phyloP scores from a whole-genome alignment of 2,329 filamentous ascomycete genomes.

The Biscogniauxia marginata region DNA sequence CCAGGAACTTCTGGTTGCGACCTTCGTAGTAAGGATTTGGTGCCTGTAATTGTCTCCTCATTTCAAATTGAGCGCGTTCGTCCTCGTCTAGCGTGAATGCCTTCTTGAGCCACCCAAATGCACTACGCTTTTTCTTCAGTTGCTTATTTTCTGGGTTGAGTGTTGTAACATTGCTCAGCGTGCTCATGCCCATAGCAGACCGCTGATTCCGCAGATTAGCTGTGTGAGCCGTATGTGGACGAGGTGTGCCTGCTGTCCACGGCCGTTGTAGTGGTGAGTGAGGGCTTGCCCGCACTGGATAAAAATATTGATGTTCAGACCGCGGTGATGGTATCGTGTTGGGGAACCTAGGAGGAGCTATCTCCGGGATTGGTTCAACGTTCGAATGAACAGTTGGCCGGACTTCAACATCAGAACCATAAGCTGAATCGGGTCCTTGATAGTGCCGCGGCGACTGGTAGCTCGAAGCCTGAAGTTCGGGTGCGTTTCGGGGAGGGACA shows the following conservation, averaged over 20 bases:
- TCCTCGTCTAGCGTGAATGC: conserved; percentile 65
- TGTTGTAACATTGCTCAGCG: conserved; percentile 53
- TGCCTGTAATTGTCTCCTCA: conserved; percentile 46
- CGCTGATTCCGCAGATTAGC: conserved; percentile 48
- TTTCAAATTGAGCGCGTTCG: conserved; percentile 59
- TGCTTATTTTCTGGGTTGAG: conserved; percentile 42
- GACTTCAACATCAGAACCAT: conserved; percentile 47
- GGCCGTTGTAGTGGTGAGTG: conserved; percentile 61
- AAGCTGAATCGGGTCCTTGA: conserved; percentile 46
- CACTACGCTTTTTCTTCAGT: conserved; percentile 65
- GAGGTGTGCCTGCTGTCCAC: conserved; percentile 48
- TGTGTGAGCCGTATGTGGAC: conserved; percentile 34
- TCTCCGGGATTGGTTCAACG: conserved; percentile 28
- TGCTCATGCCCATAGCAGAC: conserved; percentile 57
- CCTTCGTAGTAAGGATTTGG: conserved; percentile 50
- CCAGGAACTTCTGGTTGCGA: conserved; percentile 53
- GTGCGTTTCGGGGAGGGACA: conserved; percentile 45
- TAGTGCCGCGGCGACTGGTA: conserved; percentile 27
- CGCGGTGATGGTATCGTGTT: conserved; percentile 47
- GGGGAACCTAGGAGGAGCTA: conserved; percentile 38
- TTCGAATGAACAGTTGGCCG: conserved; percentile 37
- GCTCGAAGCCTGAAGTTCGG: conserved; percentile 35
- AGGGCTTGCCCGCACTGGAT: conserved; percentile 60
- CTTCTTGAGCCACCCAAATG: conserved; percentile 68
- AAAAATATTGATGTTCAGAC: conserved; percentile 58